phyloP scores from a whole-genome alignment of 495 filamentous ascomycete species.

The Aspergillus avenaceus region DNA sequence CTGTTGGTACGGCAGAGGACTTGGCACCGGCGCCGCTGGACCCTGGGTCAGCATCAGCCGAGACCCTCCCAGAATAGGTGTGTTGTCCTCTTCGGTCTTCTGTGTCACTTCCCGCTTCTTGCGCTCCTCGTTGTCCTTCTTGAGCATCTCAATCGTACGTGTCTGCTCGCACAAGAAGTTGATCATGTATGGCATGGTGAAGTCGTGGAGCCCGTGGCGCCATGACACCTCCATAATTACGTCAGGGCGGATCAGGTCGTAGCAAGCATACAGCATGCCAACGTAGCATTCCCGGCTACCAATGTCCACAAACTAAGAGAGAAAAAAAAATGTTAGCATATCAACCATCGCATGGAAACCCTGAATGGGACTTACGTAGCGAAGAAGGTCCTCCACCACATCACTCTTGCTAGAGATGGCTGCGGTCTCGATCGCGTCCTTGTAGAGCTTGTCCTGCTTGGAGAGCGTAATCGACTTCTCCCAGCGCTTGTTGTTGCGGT shows the following conservation, averaged over 20 bases:
- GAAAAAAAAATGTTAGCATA: conserved; percentile 8
- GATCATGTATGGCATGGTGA: conserved; percentile 99
- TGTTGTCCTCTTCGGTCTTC: conserved; percentile 84
- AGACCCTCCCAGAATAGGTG: conserved; percentile 85
- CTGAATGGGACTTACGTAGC: conserved; percentile 70
- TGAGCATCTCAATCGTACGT: conserved; percentile 74
- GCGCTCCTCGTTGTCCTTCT: conserved; percentile 96
- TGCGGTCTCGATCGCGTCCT: conserved; percentile 98
- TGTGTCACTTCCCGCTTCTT: conserved; percentile 84
- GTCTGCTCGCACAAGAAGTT: conserved; percentile 92
- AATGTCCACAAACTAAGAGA: conserved; percentile 90
- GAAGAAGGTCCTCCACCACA: conserved; percentile 90
- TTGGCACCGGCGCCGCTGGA: conserved; percentile 50
- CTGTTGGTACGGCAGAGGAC: conserved; percentile 63
- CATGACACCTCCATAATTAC: conserved; percentile 94
- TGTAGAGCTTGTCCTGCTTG: conserved; percentile 99
- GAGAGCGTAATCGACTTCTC: conserved; percentile 98
- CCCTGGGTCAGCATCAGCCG: conserved; percentile 99
- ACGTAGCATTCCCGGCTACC: conserved; percentile 99
- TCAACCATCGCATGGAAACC: neutral
- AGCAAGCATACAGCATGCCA: conserved; percentile 98
- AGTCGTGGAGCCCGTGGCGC: conserved; percentile 92
- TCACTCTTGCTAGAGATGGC: conserved; percentile 90
- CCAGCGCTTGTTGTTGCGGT: conserved; percentile 99
- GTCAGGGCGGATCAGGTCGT: conserved; percentile 91